Evolutionary conservation across 2,329 filamentous ascomycete species (phyloP).

Genomic region (Colletotrichum navitas): DNA sequence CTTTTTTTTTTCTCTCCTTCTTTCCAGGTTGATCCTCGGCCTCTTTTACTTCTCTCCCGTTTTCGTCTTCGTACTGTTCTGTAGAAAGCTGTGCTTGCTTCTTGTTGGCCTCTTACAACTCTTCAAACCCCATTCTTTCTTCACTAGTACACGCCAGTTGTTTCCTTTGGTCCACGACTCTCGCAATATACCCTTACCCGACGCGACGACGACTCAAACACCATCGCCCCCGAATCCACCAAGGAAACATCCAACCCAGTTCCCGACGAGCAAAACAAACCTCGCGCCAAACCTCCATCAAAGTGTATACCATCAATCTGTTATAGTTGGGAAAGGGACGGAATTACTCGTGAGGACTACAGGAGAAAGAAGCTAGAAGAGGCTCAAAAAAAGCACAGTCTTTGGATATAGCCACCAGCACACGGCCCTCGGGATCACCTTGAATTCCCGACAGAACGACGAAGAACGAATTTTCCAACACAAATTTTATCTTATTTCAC

Average conservation of each 20-base stretch:
- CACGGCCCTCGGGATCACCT: slow-evolving; percentile 23
- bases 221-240: slow-evolving; percentile 19
- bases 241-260: slow-evolving; percentile 23
- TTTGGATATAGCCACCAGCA: slow-evolving; percentile 38
- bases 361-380: slow-evolving; percentile 41
- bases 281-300: slow-evolving; percentile 28
- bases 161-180: slow-evolving; percentile 42
- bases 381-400: slow-evolving; percentile 41
- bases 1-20: slow-evolving; percentile 55
- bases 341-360: slow-evolving; percentile 21
- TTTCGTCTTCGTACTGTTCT: slow-evolving; percentile 18
- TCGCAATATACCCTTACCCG: slow-evolving; percentile 39
- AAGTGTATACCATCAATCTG: slow-evolving; percentile 28
- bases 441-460: slow-evolving; percentile 33
- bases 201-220: slow-evolving; percentile 40
- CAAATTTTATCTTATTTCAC: not conserved
- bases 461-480: slow-evolving; percentile 19
- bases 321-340: slow-evolving; percentile 30
- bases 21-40: slow-evolving; percentile 72
- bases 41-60: slow-evolving; percentile 51
- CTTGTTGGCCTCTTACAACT: slow-evolving; percentile 27
- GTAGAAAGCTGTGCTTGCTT: slow-evolving; percentile 43
- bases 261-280: slow-evolving; percentile 31
- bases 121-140: slow-evolving; percentile 7
- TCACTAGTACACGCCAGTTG: slow-evolving; percentile 28